These are phyloP conservation scores for Gigaspora rosea DNA, from an alignment of 192 early-diverging fungal genomes.

Conservation along the genomic window DNA sequence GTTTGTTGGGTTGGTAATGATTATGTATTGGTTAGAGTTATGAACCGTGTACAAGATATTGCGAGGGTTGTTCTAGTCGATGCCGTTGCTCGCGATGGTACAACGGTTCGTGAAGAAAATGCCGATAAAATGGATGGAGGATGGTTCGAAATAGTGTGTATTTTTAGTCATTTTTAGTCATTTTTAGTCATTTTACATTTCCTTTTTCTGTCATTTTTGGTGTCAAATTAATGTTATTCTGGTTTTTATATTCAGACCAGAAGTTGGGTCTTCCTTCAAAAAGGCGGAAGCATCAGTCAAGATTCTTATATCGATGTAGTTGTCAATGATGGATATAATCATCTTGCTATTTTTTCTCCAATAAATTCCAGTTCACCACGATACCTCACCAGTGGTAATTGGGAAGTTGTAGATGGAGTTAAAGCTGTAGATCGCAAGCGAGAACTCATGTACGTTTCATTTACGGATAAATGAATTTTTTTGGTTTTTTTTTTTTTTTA, in stretches of 20 bases:
- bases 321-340: conserved; percentile 66
- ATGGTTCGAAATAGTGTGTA: conserved; percentile 66
- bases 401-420: conserved; percentile 60
- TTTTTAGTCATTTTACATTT: background rate
- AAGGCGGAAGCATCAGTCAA: conserved; percentile 34
- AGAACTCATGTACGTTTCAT: conserved; percentile 48
- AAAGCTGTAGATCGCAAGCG: conserved; percentile 43
- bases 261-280: conserved; percentile 42
- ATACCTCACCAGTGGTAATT: conserved; percentile 67
- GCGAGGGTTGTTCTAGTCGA: conserved; percentile 64
- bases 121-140: conserved; percentile 63
- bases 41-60: conserved; percentile 91
- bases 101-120: conserved; percentile 61
- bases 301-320: conserved; percentile 67
- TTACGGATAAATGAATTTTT: conserved; percentile 44
- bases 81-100: conserved; percentile 41
- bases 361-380: conserved; percentile 47
- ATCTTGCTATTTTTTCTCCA: conserved; percentile 67
- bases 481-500: conserved; percentile 2
- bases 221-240: background rate
- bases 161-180: background rate
- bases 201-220: background rate
- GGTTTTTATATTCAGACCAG: conserved; percentile 30
- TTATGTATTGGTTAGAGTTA: conserved; percentile 70
- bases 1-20: conserved; percentile 74